Percentiles rank a stretch among this genome's conserved stretches.
phyloP scores from a whole-genome alignment of 2,329 filamentous ascomycete species.

The Neonectria neomacrospora region DNA sequence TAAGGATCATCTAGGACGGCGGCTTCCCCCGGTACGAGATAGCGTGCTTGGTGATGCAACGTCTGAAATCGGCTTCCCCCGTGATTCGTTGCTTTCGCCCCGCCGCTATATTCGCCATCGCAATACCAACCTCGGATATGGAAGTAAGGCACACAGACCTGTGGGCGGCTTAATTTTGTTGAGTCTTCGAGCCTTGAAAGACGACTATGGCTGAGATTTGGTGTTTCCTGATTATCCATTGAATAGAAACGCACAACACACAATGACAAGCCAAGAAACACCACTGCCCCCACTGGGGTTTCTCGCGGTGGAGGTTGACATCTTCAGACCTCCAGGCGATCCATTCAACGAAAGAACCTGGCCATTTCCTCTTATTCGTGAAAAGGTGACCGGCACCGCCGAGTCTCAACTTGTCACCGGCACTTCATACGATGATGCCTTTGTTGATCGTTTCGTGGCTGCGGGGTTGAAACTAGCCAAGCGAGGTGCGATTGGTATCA shows the following conservation, averaged over 20 bases:
- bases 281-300: constrained; percentile 47
- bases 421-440: constrained; percentile 46
- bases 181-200: too few relatives aligned
- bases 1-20: neutral
- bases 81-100: constrained; percentile 22
- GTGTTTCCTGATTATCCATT: too few relatives aligned
- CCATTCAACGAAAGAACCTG: constrained; percentile 50
- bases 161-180: neutral
- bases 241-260: neutral
- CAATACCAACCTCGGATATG: neutral
- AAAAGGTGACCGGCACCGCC: constrained; percentile 46
- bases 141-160: too few relatives aligned
- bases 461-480: constrained; percentile 48
- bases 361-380: constrained; percentile 51
- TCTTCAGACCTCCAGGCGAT: constrained; percentile 51
- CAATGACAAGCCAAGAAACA: constrained; percentile 9
- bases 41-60: neutral
- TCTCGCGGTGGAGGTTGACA: constrained; percentile 49
- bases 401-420: constrained; percentile 47
- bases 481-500: constrained; percentile 50
- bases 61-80: constrained; percentile 25
- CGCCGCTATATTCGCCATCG: neutral
- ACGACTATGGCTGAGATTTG: too few relatives aligned
- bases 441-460: constrained; percentile 50
- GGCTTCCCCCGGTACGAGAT: constrained; percentile 11